Base-by-base conservation (phyloP, 164 flowering plant species). In the Stephania cephalantha region DNA sequence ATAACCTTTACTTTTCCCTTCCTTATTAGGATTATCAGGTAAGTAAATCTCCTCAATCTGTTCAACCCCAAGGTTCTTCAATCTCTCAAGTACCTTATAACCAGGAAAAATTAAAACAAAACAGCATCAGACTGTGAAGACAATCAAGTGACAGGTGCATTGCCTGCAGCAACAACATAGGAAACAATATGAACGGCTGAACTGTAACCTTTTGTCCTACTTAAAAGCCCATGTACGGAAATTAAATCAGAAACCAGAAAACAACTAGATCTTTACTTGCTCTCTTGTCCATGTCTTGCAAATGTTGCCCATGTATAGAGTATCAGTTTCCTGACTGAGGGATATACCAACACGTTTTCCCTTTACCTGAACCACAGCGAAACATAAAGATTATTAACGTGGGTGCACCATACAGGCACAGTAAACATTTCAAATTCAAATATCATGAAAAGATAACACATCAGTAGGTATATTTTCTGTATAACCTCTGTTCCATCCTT, bases 261-360 rank as follows among this genome's bases (percentile, higher is more conserved):
- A 7, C 25, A 61, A 30, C 9, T 46, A 42, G 70, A 76, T 52
- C 78, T 71, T 35, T 71, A 85, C 88, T 12, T 76, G 77, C 53
- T 83, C 86, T 69, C 82, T 80, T 52, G 81, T 72, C 88, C 88
- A 85, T 46, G 81, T 72, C 65, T 82, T 83, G 81, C 88, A 82
- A 67, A 85, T 81, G 72, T 85, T 85, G 22, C 86, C 84, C 76
- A 85, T 44, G 58, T 79, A 82, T 30, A 85, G 82, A 50, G 88
- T 85, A 71, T 81, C 84, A 72, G 82, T 81, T 66, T 79, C 86
- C 81, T 79, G 82, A 75, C 86, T 82, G 30, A 81, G 80, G 11
- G 86, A 80, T 75, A 85, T 71, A 30, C 80, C 76, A 67, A 74
- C 82, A 67, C 52, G 82, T 70, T 81, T 83, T 25, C 86, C 86